Evolutionary conservation across 1,284 basidiomycete species (phyloP).

Genomic region (Irpex rosettiformis): DNA sequence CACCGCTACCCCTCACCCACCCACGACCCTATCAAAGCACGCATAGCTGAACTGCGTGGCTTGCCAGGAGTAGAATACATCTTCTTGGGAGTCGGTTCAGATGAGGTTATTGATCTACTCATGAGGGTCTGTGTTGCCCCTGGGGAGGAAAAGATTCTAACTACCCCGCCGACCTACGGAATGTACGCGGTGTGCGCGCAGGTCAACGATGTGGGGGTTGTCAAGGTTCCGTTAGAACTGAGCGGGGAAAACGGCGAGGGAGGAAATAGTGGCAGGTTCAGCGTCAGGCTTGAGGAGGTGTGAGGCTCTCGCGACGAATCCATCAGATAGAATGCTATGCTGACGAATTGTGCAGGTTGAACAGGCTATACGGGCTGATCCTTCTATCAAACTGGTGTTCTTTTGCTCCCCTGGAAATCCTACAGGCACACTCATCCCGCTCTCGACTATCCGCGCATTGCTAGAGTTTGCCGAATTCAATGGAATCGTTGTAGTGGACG

Average conservation of each 20-base stretch:
- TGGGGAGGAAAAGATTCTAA: slow-evolving; percentile 77
- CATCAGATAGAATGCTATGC: too few species aligned
- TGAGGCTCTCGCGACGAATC: slow-evolving; percentile 23
- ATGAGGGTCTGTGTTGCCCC: slow-evolving; percentile 89
- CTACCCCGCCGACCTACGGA: slow-evolving; percentile 94
- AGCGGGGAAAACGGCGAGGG: slow-evolving; percentile 56
- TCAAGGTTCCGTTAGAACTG: slow-evolving; percentile 78
- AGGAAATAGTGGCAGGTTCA: slow-evolving; percentile 74
- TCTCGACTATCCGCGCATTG: slow-evolving; percentile 67
- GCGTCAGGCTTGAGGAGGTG: slow-evolving; percentile 74
- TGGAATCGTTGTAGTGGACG: slow-evolving; percentile 93
- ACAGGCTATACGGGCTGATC: slow-evolving; percentile 59
- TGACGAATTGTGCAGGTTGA: slow-evolving; percentile 56
- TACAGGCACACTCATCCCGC: slow-evolving; percentile 85
- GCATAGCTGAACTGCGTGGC: slow-evolving; percentile 70
- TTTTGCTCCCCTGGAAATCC: slow-evolving; percentile 98
- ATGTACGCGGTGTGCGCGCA: slow-evolving; percentile 97
- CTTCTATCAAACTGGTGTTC: slow-evolving; percentile 87
- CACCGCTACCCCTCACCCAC: slow-evolving; percentile 89
- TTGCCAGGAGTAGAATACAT: slow-evolving; percentile 70
- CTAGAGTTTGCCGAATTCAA: slow-evolving; percentile 82
- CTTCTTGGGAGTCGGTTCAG: slow-evolving; percentile 95
- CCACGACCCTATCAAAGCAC: slow-evolving; percentile 75
- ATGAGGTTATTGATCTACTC: slow-evolving; percentile 95
- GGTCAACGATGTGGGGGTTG: slow-evolving; percentile 88